Conservation (phyloP, 139 green algal species). For the Deuterostichococcus epilithicus region DNA sequence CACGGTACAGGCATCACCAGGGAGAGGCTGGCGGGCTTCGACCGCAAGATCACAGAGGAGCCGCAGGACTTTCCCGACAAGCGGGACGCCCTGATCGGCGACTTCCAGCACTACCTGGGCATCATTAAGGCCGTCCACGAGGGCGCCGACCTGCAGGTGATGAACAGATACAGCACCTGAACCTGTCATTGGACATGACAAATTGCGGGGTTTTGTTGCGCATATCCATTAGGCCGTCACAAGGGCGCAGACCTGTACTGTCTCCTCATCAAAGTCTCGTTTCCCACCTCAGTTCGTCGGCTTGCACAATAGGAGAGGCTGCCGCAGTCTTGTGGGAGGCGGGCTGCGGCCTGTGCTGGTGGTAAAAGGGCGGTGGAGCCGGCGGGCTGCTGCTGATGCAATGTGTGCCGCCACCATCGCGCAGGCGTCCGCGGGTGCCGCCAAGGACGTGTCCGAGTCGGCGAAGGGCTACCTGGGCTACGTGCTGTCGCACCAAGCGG, state of each 20-base stretch:
- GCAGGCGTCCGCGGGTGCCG: constrained; percentile 41
- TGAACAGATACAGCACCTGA: not conserved
- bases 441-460: constrained; percentile 42
- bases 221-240: too few species aligned
- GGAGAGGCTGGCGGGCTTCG: constrained; percentile 87
- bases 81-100: constrained; percentile 75
- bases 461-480: constrained; percentile 81
- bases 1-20: constrained; percentile 79
- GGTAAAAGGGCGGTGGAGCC: too few species aligned
- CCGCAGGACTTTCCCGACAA: constrained; percentile 83
- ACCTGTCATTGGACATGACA: not conserved
- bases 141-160: constrained; percentile 72
- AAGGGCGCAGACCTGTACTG: too few species aligned
- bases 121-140: constrained; percentile 91
- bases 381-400: not conserved
- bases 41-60: constrained; percentile 83
- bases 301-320: too few species aligned
- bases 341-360: too few species aligned
- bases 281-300: too few species aligned
- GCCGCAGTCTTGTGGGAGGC: too few species aligned
- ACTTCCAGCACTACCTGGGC: constrained; percentile 92
- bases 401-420: not conserved
- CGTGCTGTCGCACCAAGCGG: constrained; percentile 62
- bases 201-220: not conserved
- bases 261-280: too few species aligned